Conservation (phyloP, 805 yeast species). For the Pichia nanzhaoensis region DNA sequence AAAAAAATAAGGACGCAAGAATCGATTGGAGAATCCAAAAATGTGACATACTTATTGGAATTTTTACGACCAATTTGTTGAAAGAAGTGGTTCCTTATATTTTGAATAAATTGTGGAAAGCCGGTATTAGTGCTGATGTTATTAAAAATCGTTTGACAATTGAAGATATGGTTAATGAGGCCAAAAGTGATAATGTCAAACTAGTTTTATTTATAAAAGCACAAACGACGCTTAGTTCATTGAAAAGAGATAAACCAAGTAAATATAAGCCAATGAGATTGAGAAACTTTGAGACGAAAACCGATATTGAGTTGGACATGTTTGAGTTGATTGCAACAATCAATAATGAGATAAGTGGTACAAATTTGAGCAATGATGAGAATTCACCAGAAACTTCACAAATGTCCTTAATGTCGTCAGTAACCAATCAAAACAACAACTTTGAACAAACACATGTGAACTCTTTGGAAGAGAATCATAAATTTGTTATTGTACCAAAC, state of each 20-base stretch:
- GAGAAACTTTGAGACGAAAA: slow-evolving; percentile 50
- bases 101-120: slow-evolving; percentile 61
- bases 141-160: slow-evolving; percentile 36
- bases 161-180: slow-evolving; percentile 63
- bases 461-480: slow-evolving; percentile 33
- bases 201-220: slow-evolving; percentile 79
- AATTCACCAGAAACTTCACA: slow-evolving; percentile 1
- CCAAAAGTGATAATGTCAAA: slow-evolving; percentile 62
- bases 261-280: slow-evolving; percentile 73
- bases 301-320: slow-evolving; percentile 67
- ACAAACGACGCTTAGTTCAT: slow-evolving; percentile 31
- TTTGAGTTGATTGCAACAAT: slow-evolving; percentile 54
- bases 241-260: slow-evolving; percentile 30
- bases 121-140: slow-evolving; percentile 74
- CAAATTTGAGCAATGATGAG: slow-evolving; percentile 13
- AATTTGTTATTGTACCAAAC: slow-evolving; percentile 62
- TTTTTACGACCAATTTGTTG: slow-evolving; percentile 52
- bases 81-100: slow-evolving; percentile 58
- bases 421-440: too few relatives aligned
- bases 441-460: slow-evolving; percentile 1
- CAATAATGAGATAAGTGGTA: slow-evolving; percentile 15
- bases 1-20: slow-evolving; percentile 25
- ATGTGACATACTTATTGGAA: slow-evolving; percentile 77
- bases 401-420: too few relatives aligned
- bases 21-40: slow-evolving; percentile 46